A percentile compares a stretch with the other conserved stretches of the same genome.
Conservation (phyloP, 805 yeast genomes). For the Wickerhamomyces xylosicus region DNA sequence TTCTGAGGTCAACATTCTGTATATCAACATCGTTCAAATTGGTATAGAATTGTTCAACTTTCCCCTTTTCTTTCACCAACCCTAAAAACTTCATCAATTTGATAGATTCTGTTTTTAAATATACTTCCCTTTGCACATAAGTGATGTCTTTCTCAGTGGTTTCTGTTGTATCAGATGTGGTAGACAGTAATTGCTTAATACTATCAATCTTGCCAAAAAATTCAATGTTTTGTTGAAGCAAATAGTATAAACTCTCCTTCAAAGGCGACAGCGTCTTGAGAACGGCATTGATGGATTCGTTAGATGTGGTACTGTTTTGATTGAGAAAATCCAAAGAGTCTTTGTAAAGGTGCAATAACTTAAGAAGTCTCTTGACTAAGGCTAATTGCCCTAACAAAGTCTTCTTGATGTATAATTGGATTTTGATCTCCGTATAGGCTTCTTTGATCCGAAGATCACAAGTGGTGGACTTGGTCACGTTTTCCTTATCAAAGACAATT, state of each 20-base stretch:
- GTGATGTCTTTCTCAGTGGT: constrained; percentile 11
- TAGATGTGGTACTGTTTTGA: constrained; percentile 4
- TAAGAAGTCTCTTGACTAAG: constrained; percentile 27
- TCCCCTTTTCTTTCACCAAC: constrained; percentile 12
- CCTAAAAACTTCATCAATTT: constrained; percentile 21
- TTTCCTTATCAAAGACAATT: constrained; percentile 20
- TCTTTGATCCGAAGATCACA: constrained; percentile 23
- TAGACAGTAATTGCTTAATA: constrained; percentile 5
- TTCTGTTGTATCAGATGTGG: constrained; percentile 3
- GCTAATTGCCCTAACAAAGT: constrained; percentile 28
- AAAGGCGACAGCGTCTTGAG: constrained; percentile 31
- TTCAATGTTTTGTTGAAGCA: constrained; percentile 31
- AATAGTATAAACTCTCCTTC: constrained; percentile 35
- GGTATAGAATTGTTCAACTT: constrained; percentile 13
- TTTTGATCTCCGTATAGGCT: constrained; percentile 28
- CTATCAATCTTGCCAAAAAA: constrained; percentile 9
- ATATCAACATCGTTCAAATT: constrained; percentile 14
- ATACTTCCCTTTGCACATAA: constrained; percentile 28
- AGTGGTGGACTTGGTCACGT: constrained; percentile 12
- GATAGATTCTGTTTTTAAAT: constrained; percentile 28
- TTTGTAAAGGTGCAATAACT: constrained; percentile 23
- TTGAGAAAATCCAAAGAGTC: constrained; percentile 21
- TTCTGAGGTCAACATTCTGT: constrained; percentile 2
- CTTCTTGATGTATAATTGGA: constrained; percentile 34
- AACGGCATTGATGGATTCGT: constrained; percentile 11